Conservation (phyloP, 73 alveolate genomes). For the Paramecium sonneborni region DNA sequence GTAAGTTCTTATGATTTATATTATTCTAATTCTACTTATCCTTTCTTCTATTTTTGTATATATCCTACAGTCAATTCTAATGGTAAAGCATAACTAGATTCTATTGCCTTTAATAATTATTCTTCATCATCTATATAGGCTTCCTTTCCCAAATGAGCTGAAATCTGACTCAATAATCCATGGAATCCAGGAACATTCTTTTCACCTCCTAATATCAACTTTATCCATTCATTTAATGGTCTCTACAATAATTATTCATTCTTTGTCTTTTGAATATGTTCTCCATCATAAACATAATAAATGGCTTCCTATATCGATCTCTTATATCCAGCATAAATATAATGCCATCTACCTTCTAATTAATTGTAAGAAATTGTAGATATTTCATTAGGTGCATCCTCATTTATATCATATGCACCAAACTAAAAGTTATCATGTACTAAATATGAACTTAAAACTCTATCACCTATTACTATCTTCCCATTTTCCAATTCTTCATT, state of each 20-base stretch:
- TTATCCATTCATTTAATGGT: background rate
- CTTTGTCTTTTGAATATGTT: background rate
- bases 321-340: constrained; percentile 12
- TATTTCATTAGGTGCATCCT: constrained; percentile 34
- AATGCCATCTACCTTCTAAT: constrained; percentile 46
- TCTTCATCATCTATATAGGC: background rate
- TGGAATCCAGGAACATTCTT: background rate
- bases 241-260: background rate
- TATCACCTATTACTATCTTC: background rate
- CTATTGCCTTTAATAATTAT: background rate
- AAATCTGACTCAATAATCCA: background rate
- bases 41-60: background rate
- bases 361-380: background rate
- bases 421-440: constrained; percentile 4
- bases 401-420: constrained; percentile 40
- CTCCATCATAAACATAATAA: constrained; percentile 41
- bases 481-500: constrained; percentile 40
- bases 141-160: background rate
- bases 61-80: background rate
- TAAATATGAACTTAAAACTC: background rate
- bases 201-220: constrained; percentile 36
- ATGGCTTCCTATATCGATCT: background rate
- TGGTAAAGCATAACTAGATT: background rate
- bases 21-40: background rate
- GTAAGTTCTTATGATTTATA: background rate